Conservation (phyloP, 2,329 filamentous ascomycete genomes). For the Apiospora phragmitis region DNA sequence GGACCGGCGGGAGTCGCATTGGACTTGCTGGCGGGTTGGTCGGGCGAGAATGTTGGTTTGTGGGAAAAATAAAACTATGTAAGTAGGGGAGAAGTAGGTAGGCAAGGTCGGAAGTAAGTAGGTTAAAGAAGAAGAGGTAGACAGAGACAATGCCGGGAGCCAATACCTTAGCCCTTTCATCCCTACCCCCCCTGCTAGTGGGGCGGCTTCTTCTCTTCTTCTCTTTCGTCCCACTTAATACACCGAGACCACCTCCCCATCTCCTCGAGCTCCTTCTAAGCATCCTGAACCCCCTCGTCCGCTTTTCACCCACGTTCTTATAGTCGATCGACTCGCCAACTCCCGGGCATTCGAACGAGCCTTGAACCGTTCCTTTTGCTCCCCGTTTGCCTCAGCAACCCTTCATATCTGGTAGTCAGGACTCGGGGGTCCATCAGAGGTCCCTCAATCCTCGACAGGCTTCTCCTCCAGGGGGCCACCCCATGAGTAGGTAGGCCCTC, state of each 20-base stretch:
- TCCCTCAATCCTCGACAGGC: slow-evolving; percentile 21
- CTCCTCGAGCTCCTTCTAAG: slow-evolving; percentile 12
- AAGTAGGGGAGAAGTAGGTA: not conserved
- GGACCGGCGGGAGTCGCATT: not conserved
- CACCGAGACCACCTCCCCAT: slow-evolving; percentile 14
- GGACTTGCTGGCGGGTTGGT: slow-evolving; percentile 11
- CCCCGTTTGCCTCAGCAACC: slow-evolving; percentile 20
- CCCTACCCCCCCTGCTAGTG: not conserved
- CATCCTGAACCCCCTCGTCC: slow-evolving; percentile 27
- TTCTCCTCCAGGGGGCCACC: slow-evolving; percentile 20
- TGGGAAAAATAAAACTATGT: slow-evolving; percentile 10
- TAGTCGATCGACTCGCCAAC: slow-evolving; percentile 62
- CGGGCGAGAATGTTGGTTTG: slow-evolving; percentile 7
- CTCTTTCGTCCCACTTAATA: slow-evolving; percentile 11
- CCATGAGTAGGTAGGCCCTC: not conserved
- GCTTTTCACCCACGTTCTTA: slow-evolving; percentile 55
- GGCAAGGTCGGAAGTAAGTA: not conserved
- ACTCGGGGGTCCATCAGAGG: slow-evolving; percentile 19
- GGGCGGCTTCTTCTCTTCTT: not conserved
- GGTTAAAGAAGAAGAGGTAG: slow-evolving; percentile 10
- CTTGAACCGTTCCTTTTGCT: slow-evolving; percentile 29
- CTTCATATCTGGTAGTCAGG: slow-evolving; percentile 16
- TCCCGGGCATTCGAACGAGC: slow-evolving; percentile 40
- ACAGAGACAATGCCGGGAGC: not conserved
- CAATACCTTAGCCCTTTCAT: slow-evolving; percentile 1